Evolutionary conservation across 768 basidiomycete species (phyloP).

Genomic region (Chalciporus piperatus): DNA sequence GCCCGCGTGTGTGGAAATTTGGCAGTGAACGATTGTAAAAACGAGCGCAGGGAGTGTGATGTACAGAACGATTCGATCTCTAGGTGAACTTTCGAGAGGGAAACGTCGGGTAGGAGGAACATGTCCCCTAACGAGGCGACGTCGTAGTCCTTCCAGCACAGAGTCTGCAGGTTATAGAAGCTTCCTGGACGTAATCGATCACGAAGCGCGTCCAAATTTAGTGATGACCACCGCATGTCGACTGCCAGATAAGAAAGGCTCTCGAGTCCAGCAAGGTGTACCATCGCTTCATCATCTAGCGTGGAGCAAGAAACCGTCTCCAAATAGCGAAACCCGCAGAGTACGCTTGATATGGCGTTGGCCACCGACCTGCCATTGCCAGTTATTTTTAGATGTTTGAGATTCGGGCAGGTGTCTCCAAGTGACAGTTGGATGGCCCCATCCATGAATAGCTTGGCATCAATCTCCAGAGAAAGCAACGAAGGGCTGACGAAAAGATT

Average conservation of each 20-base stretch:
- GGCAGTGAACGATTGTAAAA: conserved; percentile 7
- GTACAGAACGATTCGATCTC: conserved; percentile 25
- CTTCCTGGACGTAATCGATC: conserved; percentile 9
- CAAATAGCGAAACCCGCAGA: conserved; percentile 14
- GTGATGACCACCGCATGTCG: conserved; percentile 24
- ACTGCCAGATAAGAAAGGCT: conserved; percentile 17
- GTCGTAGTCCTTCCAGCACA: conserved; percentile 23
- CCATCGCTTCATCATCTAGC: conserved; percentile 20
- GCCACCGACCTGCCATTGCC: conserved; percentile 18
- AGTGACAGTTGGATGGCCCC: conserved; percentile 9
- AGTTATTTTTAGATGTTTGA: conserved; percentile 19
- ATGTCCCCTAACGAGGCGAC: conserved; percentile 16
- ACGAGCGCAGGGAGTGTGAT: conserved; percentile 11
- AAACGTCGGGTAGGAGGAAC: conserved; percentile 15
- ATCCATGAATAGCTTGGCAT: conserved; percentile 17
- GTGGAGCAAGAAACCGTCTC: conserved; percentile 18
- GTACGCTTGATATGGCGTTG: conserved; percentile 10
- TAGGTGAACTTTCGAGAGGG: conserved; percentile 10
- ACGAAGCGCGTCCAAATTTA: conserved; percentile 11
- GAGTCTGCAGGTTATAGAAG: conserved; percentile 15
- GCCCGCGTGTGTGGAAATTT: conserved; percentile 11
- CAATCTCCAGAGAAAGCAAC: conserved; percentile 21
- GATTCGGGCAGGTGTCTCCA: conserved; percentile 13
- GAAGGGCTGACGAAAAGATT: conserved; percentile 23
- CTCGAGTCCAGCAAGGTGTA: conserved; percentile 21